Base-by-base conservation (phyloP, 257 asterid species). In the Penstemon newberryi region DNA sequence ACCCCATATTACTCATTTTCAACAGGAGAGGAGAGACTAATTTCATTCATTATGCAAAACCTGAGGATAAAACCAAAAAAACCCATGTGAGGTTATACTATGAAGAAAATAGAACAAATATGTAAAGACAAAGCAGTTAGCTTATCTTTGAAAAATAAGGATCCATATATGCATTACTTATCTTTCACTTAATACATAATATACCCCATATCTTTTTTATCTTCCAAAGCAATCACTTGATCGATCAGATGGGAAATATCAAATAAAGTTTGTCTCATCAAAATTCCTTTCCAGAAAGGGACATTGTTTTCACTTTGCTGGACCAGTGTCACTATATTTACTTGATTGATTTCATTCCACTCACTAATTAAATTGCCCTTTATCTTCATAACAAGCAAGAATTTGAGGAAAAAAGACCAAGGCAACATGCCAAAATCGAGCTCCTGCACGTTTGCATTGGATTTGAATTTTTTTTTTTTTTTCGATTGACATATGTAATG, bases 61-160 rank as follows among this genome's bases (percentile, higher is more conserved):
- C 36, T 9, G 57, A 66, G 44, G 47, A 72, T 44, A 61, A 74
- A 47, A 73, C 79, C 79, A 84, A 70, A 65, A n/a, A 60, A 68
- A 67, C 80, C 81, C 87, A 79, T 84, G 85, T 84, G 85, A 69
- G 65, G 70, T 65, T 70, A 77, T 56, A 74, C 77, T 54, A 59
- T 63, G 9, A 60, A 13, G 56, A 74, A 69, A 65, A 55, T 67
- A 75, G 11, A 43, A 60, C 82, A 79, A 73, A 70, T 54, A 80
- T 53, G 64, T 73, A 57, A 71, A 61, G 85, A 83, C 91, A 89
- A 79, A 76, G 44, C 10, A 63, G 83, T 71, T 69, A 51, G 64
- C 55, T 40, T 71, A 73, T n/a, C 11, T 12, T 44, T 13, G 10
- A 25, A 25, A 25, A 25, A 25, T 25, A 2, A 25, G 1, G 33